A percentile compares a stretch with the other conserved stretches of the same genome.
These are phyloP conservation scores for Fraxinus angustifolia DNA, from an alignment of 305 asterid genomes.

Conservation along the genomic window DNA sequence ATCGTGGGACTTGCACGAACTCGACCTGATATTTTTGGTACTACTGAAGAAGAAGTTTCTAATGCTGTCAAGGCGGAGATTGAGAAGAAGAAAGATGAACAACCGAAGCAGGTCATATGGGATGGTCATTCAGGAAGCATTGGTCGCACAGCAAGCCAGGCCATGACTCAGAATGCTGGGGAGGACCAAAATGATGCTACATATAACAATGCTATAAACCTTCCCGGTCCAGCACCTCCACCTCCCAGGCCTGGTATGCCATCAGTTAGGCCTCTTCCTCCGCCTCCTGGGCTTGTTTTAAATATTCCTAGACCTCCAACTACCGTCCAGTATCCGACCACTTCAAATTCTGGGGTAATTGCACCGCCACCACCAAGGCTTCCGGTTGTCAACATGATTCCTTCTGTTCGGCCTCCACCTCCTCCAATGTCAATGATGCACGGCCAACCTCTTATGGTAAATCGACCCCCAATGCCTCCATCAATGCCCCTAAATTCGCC, in stretches of 20 bases:
- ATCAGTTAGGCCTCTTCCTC: constrained; percentile 73
- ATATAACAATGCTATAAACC: constrained; percentile 46
- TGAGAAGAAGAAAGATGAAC: constrained; percentile 87
- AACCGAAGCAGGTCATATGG: constrained; percentile 95
- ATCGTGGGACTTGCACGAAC: constrained; percentile 90
- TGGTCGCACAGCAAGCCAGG: constrained; percentile 88
- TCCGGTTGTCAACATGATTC: constrained; percentile 53
- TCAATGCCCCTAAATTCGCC: constrained; percentile 38
- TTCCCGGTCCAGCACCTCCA: constrained; percentile 85
- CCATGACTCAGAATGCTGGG: constrained; percentile 68
- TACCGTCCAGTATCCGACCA: constrained; percentile 49
- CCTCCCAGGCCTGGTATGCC: constrained; percentile 73
- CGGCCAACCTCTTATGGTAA: constrained; percentile 59
- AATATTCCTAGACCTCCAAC: constrained; percentile 74
- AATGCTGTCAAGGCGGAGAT: constrained; percentile 94
- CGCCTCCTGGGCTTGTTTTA: constrained; percentile 74
- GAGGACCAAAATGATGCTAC: constrained; percentile 54
- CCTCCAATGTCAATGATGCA: constrained; percentile 64
- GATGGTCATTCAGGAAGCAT: constrained; percentile 93
- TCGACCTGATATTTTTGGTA: constrained; percentile 93
- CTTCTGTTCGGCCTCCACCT: constrained; percentile 62
- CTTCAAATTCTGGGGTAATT: constrained; percentile 34
- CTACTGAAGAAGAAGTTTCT: constrained; percentile 94
- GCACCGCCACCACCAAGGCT: constrained; percentile 70
- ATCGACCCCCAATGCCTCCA: constrained; percentile 66